Evolutionary conservation across 306 rosid genomes (phyloP), one percentile per base, ranked within the genome.

Genomic region (Ochetophila trinervis): DNA sequence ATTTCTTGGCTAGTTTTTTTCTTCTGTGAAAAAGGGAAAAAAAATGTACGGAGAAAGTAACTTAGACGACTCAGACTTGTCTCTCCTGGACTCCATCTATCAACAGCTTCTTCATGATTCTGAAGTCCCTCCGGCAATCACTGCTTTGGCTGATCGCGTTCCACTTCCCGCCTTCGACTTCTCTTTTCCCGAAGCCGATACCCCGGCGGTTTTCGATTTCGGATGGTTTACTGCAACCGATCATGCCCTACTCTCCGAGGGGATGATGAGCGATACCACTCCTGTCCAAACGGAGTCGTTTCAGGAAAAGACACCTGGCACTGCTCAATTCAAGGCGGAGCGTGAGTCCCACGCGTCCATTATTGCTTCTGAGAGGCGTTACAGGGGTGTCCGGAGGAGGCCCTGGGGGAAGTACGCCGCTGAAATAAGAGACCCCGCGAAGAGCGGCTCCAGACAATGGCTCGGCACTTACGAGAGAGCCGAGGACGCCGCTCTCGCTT

Each of bases 391-490:
- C 64, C 76, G 89, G 56, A 76, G 86, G 13, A 79, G 86, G 75
- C 86, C 86, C 0, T 85, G 84, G 89, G 89, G 89, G 6, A 81
- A 76, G 74, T 84, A 73, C 36, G 84, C 86, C 0, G 86, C 89
- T 4, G 86, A 85, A 61, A 73, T 73, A 4, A 58, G 72, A 42
- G 78, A 73, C 44, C 72, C 72, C 8, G 60, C 30, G 0, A 85
- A 57, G 57, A 85, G 76, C 1, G 84, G 89, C 2, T 79, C 77
- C 0, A 77, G 86, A 8, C 74, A 78, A 6, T 85, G 89, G 89
- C 86, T 85, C 0, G 89, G 89, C 15, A 85, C 84, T 21, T 85
- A 55, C 15, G 73, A 70, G 19, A 73, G 72, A 0, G 80, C 74
- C 9, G 76, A 81, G 56, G 70, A 78, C 3, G 89, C 86, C 0